Conservation (phyloP, 2,329 filamentous ascomycete genomes). For the Trichoderma aggressivum region DNA sequence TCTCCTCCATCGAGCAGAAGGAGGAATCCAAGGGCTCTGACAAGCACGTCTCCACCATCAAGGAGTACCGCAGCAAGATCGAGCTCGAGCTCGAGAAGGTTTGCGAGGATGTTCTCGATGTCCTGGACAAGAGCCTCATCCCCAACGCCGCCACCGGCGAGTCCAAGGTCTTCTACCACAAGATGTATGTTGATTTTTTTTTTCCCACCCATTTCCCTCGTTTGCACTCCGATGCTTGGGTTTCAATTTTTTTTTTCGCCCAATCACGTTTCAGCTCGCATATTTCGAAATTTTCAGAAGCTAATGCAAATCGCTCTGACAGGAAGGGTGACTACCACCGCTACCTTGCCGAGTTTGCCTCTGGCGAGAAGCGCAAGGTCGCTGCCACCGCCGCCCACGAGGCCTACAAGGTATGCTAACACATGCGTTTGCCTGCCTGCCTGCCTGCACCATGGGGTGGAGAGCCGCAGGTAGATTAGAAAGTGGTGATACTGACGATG, state of each 20-base stretch:
- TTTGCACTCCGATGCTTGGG: background rate
- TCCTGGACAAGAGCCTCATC: conserved; percentile 89
- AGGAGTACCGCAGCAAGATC: conserved; percentile 97
- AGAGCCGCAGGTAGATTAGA: background rate
- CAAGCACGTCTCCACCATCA: conserved; percentile 90
- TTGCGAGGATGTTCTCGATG: conserved; percentile 95
- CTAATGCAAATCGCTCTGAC: conserved; percentile 23
- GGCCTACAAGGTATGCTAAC: conserved; percentile 81
- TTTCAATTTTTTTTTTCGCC: background rate
- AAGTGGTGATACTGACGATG: background rate
- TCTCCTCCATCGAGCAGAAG: conserved; percentile 99
- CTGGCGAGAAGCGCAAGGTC: conserved; percentile 86
- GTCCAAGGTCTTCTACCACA: conserved; percentile 99
- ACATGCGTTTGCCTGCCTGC: background rate
- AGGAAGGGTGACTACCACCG: conserved; percentile 98
- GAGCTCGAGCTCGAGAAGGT: conserved; percentile 96
- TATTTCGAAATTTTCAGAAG: conserved; percentile 4
- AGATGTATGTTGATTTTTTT: conserved; percentile 70
- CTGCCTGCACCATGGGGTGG: background rate
- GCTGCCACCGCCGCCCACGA: conserved; percentile 85
- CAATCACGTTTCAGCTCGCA: conserved; percentile 6
- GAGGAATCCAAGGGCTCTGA: conserved; percentile 98
- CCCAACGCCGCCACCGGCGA: conserved; percentile 94
- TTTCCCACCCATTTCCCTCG: background rate
- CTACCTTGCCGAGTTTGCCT: conserved; percentile 90